Evolutionary conservation across 2,329 filamentous ascomycete genomes (phyloP).

Genomic region (Verticillium zaregamsianum): DNA sequence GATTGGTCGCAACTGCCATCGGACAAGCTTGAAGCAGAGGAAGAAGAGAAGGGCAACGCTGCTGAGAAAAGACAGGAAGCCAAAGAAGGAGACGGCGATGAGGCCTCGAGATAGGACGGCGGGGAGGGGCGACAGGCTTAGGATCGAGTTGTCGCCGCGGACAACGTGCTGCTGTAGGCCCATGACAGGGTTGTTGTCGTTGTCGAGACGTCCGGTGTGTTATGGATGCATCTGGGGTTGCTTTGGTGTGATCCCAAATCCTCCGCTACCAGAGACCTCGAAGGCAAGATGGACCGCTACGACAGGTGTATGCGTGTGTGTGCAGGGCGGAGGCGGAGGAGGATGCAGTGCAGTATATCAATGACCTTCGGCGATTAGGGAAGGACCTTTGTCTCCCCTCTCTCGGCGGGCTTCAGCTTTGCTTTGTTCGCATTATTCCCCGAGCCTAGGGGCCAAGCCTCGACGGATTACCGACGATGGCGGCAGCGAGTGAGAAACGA

Average conservation of each 20-base stretch:
- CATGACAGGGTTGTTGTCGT: neutral
- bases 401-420: neutral
- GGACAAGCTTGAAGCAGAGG: slow-evolving; percentile 28
- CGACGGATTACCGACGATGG: neutral
- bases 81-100: slow-evolving; percentile 30
- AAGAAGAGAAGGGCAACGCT: slow-evolving; percentile 26
- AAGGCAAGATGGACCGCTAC: neutral
- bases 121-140: slow-evolving; percentile 29
- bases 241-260: neutral
- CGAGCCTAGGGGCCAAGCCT: neutral
- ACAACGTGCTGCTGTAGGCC: slow-evolving; percentile 2
- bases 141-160: slow-evolving; percentile 21
- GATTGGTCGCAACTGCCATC: slow-evolving; percentile 25
- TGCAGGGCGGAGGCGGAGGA: neutral
- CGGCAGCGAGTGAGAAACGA: neutral
- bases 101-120: slow-evolving; percentile 28
- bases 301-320: neutral
- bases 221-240: neutral
- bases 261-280: neutral
- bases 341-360: neutral
- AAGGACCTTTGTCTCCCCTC: neutral
- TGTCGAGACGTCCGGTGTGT: neutral
- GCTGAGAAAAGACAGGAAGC: slow-evolving; percentile 30
- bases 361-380: neutral
- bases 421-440: neutral